A percentile compares a stretch with the other conserved stretches of the same genome.
These are phyloP conservation scores for Moringa oleifera DNA, from an alignment of 345 rosid genomes.

Conservation along the genomic window DNA sequence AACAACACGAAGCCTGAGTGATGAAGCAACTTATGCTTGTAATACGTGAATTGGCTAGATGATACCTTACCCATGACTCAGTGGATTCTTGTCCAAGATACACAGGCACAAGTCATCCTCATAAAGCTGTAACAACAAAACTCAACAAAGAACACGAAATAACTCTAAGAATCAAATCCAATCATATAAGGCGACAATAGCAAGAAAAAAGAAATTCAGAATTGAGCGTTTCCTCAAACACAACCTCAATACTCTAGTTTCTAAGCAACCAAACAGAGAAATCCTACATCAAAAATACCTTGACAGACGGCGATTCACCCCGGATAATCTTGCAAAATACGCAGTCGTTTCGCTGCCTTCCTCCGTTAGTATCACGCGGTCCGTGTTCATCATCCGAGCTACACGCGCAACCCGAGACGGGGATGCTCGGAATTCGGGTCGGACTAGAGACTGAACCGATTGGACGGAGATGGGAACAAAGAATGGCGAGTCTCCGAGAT, in stretches of 20 bases:
- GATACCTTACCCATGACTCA: slow-evolving; percentile 84
- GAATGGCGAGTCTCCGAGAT: slow-evolving; percentile 61
- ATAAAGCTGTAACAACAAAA: slow-evolving; percentile 49
- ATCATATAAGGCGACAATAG: not conserved
- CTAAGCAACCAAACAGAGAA: not conserved
- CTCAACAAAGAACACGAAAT: not conserved
- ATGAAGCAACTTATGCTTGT: not conserved
- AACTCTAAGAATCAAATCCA: not conserved
- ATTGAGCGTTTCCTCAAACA: not conserved
- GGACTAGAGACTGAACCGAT: slow-evolving; percentile 4
- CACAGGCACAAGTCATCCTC: slow-evolving; percentile 90
- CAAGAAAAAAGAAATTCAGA: not conserved
- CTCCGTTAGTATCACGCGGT: slow-evolving; percentile 5
- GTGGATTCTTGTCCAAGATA: slow-evolving; percentile 76
- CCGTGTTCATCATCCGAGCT: slow-evolving; percentile 12
- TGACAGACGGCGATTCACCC: slow-evolving; percentile 70
- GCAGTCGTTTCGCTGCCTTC: slow-evolving; percentile 36
- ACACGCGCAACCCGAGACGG: slow-evolving; percentile 32
- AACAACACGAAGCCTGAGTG: not conserved
- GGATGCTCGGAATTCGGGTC: slow-evolving; percentile 16
- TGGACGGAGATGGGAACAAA: slow-evolving; percentile 58
- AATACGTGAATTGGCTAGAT: slow-evolving; percentile 12
- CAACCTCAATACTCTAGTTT: not conserved
- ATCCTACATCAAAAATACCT: slow-evolving; percentile 28
- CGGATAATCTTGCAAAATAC: slow-evolving; percentile 79